These are phyloP conservation scores for Dactylellina leptospora DNA, from an alignment of 2,329 filamentous ascomycete genomes.

Conservation along the genomic window DNA sequence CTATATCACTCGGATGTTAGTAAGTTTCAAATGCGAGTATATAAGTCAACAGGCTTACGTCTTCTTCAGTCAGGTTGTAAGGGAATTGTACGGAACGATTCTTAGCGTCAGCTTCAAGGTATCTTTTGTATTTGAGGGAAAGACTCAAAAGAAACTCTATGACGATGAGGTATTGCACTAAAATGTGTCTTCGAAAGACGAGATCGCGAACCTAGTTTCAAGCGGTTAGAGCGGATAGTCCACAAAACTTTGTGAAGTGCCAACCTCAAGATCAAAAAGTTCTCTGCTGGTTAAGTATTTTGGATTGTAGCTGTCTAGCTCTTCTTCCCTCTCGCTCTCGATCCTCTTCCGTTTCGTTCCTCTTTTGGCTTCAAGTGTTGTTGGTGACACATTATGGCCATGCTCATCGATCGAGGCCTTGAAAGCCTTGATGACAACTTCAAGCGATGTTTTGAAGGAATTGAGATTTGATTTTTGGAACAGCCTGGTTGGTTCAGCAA, in stretches of 20 bases:
- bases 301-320: slow-evolving; percentile 84
- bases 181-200: slow-evolving; percentile 89
- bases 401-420: slow-evolving; percentile 41
- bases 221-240: neutral
- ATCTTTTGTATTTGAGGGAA: slow-evolving; percentile 79
- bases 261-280: slow-evolving; percentile 90
- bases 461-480: slow-evolving; percentile 76
- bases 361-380: slow-evolving; percentile 19
- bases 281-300: slow-evolving; percentile 98
- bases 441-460: slow-evolving; percentile 71
- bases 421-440: slow-evolving; percentile 58
- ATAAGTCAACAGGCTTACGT: slow-evolving; percentile 67
- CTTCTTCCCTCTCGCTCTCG: slow-evolving; percentile 61
- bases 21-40: neutral
- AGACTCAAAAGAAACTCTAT: slow-evolving; percentile 95
- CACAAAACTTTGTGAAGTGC: neutral
- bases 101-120: slow-evolving; percentile 70
- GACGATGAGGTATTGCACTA: slow-evolving; percentile 93
- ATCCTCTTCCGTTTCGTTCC: slow-evolving; percentile 60
- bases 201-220: slow-evolving; percentile 79
- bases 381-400: slow-evolving; percentile 27
- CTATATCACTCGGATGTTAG: slow-evolving; percentile 61
- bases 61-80: slow-evolving; percentile 77
- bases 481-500: slow-evolving; percentile 85
- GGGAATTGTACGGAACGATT: slow-evolving; percentile 85